Evolutionary conservation across 2,329 filamentous ascomycete species (phyloP), one percentile per base, ranked within the genome.

Genomic region (Fonsecaea multimorphosa): DNA sequence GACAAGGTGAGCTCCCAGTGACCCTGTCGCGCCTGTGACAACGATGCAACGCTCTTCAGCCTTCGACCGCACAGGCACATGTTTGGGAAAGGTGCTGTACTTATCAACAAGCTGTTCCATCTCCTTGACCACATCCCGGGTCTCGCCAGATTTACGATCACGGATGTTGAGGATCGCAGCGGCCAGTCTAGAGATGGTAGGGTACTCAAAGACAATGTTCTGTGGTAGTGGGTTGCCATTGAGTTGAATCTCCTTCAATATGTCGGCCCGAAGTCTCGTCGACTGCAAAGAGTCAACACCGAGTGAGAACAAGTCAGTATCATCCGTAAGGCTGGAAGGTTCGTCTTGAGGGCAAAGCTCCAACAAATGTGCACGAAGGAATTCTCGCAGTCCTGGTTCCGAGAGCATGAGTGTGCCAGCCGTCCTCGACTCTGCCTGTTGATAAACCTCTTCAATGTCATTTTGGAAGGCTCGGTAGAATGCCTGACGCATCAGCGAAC

Each of bases 1-100:
- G 1, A 87, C 78, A 1, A 89, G 77, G 69, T 89, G 87, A 0
- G 85, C 81, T 1, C 89, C 89, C 0, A 91, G 79, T 1, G 87
- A 88, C 0, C 89, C 89, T 0, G 88, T 90, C 0, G 84, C 84
- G 1, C 89, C 89, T 0, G 88, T 91, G 3, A 91, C 60, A 14
- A 71, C 72, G 29, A 77, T 68, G 46, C 74, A 74, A 64, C 64
- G 68, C 3, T 73, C 71, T 12, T 59, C 56, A 3, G 71, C 61
- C 29, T 61, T 62, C 57, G 68, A 71, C 1, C 71, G 59, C 22
- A 57, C 36, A 7, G 76, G 72, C 5, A 64, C 61, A 55, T 77
- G 76, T 9, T 65, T 61, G 22, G 71, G 69, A 52, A 79, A 78
- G 19, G 55, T 31, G 31, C 74, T 73, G 66, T 84, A 85, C 69